phyloP scores from a whole-genome alignment of 352 stramenopile genomes.

The Stramenopiles sp. region DNA sequence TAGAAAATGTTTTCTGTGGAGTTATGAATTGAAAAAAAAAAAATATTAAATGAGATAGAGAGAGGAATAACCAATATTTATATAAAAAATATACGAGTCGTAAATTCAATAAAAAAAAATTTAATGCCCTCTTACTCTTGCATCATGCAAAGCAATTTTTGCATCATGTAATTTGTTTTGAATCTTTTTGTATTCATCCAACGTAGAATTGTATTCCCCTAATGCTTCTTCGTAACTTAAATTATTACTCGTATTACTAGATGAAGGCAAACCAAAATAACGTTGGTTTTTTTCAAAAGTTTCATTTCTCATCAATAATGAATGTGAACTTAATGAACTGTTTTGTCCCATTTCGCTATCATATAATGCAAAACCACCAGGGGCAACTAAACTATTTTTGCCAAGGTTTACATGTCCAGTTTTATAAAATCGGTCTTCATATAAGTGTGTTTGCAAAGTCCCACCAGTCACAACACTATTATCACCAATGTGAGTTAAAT shows the following conservation, averaged over 20 bases:
- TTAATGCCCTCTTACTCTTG: not conserved
- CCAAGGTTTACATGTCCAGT: not conserved
- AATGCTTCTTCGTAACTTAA: not conserved
- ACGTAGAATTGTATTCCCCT: not conserved
- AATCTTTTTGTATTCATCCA: not conserved
- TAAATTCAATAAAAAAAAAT: no score
- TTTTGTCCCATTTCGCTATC: not conserved
- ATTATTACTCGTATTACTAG: not conserved
- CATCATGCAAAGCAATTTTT: not conserved
- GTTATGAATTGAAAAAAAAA: no score
- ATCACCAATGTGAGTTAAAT: slow-evolving; percentile 2
- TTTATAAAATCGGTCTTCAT: slow-evolving; percentile 5
- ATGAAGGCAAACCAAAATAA: not conserved
- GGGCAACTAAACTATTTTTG: not conserved
- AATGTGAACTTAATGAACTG: not conserved
- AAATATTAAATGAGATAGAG: no score
- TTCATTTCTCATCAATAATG: slow-evolving; percentile 3
- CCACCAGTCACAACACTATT: not conserved
- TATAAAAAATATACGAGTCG: no score
- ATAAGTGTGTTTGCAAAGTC: not conserved
- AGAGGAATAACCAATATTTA: no score
- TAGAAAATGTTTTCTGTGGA: no score
- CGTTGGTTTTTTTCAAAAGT: not conserved
- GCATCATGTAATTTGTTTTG: not conserved
- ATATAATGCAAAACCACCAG: slow-evolving; percentile 3